Percentiles rank a stretch among this genome's conserved stretches.
phyloP scores from a whole-genome alignment of 805 yeast species.

The Torulaspora quercuum region DNA sequence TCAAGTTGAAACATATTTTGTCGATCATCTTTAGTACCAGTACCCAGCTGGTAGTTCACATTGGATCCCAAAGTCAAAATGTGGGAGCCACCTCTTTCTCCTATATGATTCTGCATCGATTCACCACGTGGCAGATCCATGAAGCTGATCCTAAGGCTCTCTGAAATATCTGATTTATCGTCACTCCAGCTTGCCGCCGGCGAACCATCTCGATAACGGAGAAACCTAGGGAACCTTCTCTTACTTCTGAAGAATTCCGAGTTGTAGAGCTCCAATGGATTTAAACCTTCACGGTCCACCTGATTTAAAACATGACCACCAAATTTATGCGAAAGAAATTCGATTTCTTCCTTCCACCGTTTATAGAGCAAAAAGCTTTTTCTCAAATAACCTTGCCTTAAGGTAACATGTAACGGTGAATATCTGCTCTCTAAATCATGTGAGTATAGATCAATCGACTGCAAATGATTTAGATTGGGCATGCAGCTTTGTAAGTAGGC shows the following conservation, averaged over 20 bases:
- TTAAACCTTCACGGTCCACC: slow-evolving; percentile 66
- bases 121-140: slow-evolving; percentile 8
- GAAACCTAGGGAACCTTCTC: slow-evolving; percentile 14
- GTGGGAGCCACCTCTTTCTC: slow-evolving; percentile 52
- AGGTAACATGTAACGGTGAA: slow-evolving; percentile 72
- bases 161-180: neutral
- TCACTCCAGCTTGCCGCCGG: slow-evolving; percentile 10
- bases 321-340: slow-evolving; percentile 20
- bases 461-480: slow-evolving; percentile 17
- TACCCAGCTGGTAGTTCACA: slow-evolving; percentile 58
- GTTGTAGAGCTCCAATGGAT: slow-evolving; percentile 65
- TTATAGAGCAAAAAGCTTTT: slow-evolving; percentile 32
- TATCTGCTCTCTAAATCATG: slow-evolving; percentile 76
- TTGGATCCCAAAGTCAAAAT: slow-evolving; percentile 62
- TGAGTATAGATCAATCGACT: slow-evolving; percentile 38
- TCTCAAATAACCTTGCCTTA: slow-evolving; percentile 31
- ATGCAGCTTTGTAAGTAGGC: slow-evolving; percentile 29
- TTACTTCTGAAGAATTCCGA: slow-evolving; percentile 14
- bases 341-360: slow-evolving; percentile 29
- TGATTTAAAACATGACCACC: slow-evolving; percentile 38
- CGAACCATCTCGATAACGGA: slow-evolving; percentile 11
- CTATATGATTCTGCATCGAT: slow-evolving; percentile 1
- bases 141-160: slow-evolving; percentile 7
- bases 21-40: slow-evolving; percentile 59
- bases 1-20: slow-evolving; percentile 42